A percentile compares a stretch with the other conserved stretches of the same genome.
phyloP scores from a whole-genome alignment of 805 yeast genomes.

The Saccharomyces eubayanus region DNA sequence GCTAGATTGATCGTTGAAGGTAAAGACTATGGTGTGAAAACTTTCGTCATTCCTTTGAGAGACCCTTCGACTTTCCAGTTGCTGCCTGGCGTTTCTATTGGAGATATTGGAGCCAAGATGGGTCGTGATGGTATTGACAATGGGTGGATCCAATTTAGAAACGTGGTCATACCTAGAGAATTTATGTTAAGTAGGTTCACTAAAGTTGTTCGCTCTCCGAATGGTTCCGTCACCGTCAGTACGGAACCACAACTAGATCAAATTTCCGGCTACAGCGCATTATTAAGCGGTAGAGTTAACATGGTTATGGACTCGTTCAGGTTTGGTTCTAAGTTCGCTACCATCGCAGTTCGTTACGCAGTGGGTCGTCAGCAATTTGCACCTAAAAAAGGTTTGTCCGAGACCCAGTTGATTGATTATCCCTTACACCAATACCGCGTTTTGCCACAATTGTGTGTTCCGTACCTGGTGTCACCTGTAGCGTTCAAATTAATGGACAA shows the following conservation, averaged over 20 bases:
- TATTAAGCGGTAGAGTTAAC: slow-evolving; percentile 79
- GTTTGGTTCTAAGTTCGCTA: slow-evolving; percentile 66
- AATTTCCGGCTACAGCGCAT: slow-evolving; percentile 71
- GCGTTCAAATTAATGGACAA: slow-evolving; percentile 52
- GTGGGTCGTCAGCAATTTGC: slow-evolving; percentile 81
- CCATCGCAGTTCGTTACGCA: slow-evolving; percentile 83
- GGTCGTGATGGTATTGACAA: slow-evolving; percentile 94
- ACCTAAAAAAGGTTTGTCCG: slow-evolving; percentile 32
- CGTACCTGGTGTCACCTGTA: slow-evolving; percentile 68
- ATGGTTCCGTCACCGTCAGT: slow-evolving; percentile 35
- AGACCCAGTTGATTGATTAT: slow-evolving; percentile 69
- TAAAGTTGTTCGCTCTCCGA: slow-evolving; percentile 59
- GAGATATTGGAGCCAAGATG: slow-evolving; percentile 93
- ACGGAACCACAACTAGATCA: slow-evolving; percentile 73
- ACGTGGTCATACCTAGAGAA: slow-evolving; percentile 75
- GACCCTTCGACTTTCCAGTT: slow-evolving; percentile 58
- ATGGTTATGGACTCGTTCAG: slow-evolving; percentile 85
- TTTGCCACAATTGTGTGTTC: slow-evolving; percentile 73
- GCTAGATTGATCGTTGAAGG: slow-evolving; percentile 77
- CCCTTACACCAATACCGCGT: slow-evolving; percentile 84
- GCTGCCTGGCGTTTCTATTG: slow-evolving; percentile 72
- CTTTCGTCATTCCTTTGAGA: slow-evolving; percentile 84
- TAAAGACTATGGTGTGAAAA: slow-evolving; percentile 85
- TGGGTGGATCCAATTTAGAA: slow-evolving; percentile 90
- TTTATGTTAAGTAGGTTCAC: slow-evolving; percentile 77